Evolutionary conservation across 148 eudicot genomes (phyloP).

Genomic region (Arbutus unedo): DNA sequence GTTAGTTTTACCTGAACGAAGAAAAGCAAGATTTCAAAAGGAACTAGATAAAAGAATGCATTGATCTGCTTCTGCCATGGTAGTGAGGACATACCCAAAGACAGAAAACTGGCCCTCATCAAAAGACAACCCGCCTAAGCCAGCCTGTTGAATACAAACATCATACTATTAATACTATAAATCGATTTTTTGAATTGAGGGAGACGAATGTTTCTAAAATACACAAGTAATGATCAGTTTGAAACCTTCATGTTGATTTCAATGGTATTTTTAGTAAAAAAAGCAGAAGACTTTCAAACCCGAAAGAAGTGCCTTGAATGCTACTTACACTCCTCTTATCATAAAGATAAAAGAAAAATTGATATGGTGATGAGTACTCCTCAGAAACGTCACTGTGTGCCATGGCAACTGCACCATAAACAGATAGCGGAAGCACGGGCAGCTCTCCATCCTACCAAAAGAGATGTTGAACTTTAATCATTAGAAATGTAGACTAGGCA

Average conservation of each 20-base stretch:
- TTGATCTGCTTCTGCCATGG: neutral
- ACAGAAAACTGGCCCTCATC: constrained; percentile 99
- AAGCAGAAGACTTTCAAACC: neutral
- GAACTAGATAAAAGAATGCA: neutral
- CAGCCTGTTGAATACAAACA: constrained; percentile 49
- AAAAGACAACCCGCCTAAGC: constrained; percentile 91
- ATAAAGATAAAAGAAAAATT: constrained; percentile 93
- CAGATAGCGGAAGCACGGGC: constrained; percentile 94
- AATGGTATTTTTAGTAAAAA: neutral
- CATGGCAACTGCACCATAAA: constrained; percentile 95
- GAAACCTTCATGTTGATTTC: neutral
- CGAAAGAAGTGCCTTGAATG: neutral
- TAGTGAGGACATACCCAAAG: constrained; percentile 62
- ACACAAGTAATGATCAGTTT: neutral
- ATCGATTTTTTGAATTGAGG: neutral
- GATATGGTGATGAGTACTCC: constrained; percentile 84
- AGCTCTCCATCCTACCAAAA: constrained; percentile 82
- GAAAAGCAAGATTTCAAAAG: neutral
- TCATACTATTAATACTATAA: neutral
- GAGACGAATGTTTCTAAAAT: neutral
- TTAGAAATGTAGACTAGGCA: neutral
- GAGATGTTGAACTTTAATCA: neutral
- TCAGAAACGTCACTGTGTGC: constrained; percentile 85
- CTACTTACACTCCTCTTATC: constrained; percentile 85
- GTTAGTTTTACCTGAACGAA: neutral